A percentile compares a stretch with the other conserved stretches of the same genome.
Evolutionary conservation across 306 rosid species (phyloP).

Genomic region (apple (Malus domestica)): DNA sequence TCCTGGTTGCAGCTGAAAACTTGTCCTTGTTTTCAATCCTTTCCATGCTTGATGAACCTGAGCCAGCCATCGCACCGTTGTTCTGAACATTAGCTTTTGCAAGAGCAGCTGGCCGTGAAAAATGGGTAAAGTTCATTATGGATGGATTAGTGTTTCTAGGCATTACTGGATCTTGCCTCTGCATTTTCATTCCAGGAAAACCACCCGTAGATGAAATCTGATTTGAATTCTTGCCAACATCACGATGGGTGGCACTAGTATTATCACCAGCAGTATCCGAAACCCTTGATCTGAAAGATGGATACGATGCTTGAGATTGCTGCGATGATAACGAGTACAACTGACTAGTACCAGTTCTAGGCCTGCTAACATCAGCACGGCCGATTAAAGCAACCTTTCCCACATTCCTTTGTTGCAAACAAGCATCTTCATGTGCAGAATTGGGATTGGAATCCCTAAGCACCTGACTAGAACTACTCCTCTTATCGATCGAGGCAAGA

Average conservation of each 20-base stretch:
- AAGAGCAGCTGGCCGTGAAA: constrained; percentile 60
- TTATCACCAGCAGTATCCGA: constrained; percentile 35
- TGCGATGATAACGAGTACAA: constrained; percentile 38
- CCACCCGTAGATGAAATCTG: constrained; percentile 42
- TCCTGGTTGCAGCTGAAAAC: constrained; percentile 26
- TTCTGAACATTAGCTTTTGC: constrained; percentile 48
- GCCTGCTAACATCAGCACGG: constrained; percentile 34
- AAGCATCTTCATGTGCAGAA: constrained; percentile 27
- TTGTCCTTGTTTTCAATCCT: constrained; percentile 31
- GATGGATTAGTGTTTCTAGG: constrained; percentile 36
- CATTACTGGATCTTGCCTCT: constrained; percentile 43
- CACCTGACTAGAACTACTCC: constrained; percentile 36
- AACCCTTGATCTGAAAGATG: constrained; percentile 41
- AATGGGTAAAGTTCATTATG: constrained; percentile 69
- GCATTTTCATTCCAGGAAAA: constrained; percentile 36
- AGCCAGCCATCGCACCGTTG: constrained; percentile 32
- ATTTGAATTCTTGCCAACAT: constrained; percentile 31
- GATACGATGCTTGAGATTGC: constrained; percentile 48
- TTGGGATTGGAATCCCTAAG: constrained; percentile 38
- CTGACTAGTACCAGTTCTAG: constrained; percentile 33
- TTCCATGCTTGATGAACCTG: constrained; percentile 30
- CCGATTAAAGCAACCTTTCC: constrained; percentile 42
- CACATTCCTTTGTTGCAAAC: constrained; percentile 40
- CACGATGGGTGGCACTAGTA: constrained; percentile 25
- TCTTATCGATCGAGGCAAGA: constrained; percentile 39